Conservation (phyloP, 768 basidiomycete species). For the Ramaria rubella region DNA sequence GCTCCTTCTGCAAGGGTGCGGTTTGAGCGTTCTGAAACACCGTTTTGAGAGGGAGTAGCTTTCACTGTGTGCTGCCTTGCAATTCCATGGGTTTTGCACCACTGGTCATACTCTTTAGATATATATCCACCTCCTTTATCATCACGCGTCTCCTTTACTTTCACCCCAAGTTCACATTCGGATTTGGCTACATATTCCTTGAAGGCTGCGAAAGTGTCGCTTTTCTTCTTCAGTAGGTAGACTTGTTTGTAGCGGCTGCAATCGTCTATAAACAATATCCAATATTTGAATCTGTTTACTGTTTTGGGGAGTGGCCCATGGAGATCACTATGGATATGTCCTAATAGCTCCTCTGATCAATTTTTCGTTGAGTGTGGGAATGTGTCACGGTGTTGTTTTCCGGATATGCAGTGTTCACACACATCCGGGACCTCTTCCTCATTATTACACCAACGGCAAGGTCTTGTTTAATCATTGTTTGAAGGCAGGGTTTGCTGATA, state of each 20-base stretch:
- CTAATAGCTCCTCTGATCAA: too few species aligned
- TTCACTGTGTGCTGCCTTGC: slow-evolving; percentile 31
- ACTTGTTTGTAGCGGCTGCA: slow-evolving; percentile 15
- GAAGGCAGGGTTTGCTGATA: too few species aligned
- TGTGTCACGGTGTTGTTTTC: too few species aligned
- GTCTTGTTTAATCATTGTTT: too few species aligned
- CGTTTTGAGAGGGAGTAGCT: slow-evolving; percentile 29
- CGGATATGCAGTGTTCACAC: too few species aligned
- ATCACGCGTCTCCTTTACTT: slow-evolving; percentile 15
- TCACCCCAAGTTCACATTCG: slow-evolving; percentile 12
- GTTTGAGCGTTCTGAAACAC: slow-evolving; percentile 24
- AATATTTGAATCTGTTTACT: too few species aligned
- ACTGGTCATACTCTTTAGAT: not conserved
- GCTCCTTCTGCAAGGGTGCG: slow-evolving; percentile 18
- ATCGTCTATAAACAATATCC: slow-evolving; percentile 19
- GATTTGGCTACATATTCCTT: slow-evolving; percentile 11
- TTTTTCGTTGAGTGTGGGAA: too few species aligned
- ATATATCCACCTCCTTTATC: slow-evolving; percentile 24
- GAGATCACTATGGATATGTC: too few species aligned
- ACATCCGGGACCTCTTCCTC: too few species aligned
- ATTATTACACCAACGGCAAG: too few species aligned
- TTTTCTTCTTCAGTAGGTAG: slow-evolving; percentile 13
- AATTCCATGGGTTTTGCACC: slow-evolving; percentile 31
- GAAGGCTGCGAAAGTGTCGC: slow-evolving; percentile 8
- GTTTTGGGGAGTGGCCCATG: too few species aligned